Evolutionary conservation across 2,329 filamentous ascomycete genomes (phyloP), one percentile per base, ranked within the genome.

Genomic region (Lecanicillium sp.): DNA sequence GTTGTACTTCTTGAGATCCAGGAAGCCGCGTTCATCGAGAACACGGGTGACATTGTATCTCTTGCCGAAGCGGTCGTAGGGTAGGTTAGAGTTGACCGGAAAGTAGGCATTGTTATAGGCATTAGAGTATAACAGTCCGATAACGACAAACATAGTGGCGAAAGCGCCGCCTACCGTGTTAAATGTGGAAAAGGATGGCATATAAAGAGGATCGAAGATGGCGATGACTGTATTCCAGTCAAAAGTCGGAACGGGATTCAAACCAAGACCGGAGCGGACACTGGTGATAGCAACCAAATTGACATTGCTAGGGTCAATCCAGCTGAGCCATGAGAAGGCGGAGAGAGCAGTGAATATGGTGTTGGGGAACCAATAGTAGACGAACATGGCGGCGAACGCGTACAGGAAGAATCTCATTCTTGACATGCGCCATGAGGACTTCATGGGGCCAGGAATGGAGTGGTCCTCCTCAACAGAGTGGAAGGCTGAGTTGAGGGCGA

Each of bases 291-390:
- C 58, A 32, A 60, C 61, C 15, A 73, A 54, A 37, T 64, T 61
- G 6, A 58, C 54, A 43, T 70, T 72, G 12, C 62, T 53, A 0
- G 74, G 74, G 0, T 68, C 62, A 44, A 79, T 78, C 75, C 75
- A 79, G 0, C 68, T 69, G 55, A 77, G 69, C 72, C 74, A 79
- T 54, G 66, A 71, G 57, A 79, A 78, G 49, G 63, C 60, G 35
- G 64, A 67, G 10, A 78, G 56, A 3, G 67, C 71, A 12, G 61
- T 61, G 54, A 77, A 78, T 37, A 80, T 56, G 52, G 70, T 76
- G 50, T 72, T 68, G 1, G 75, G 77, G 39, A 80, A 67, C 71
- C 72, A 78, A 52, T 75, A 78, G 56, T 71, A 79, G 4, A 73
- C 54, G 47, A 77, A 78, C 69, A 77, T 77, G 51, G 60, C 65